Conservation (phyloP, 331 rosid species). For the Spiraea crenata region DNA sequence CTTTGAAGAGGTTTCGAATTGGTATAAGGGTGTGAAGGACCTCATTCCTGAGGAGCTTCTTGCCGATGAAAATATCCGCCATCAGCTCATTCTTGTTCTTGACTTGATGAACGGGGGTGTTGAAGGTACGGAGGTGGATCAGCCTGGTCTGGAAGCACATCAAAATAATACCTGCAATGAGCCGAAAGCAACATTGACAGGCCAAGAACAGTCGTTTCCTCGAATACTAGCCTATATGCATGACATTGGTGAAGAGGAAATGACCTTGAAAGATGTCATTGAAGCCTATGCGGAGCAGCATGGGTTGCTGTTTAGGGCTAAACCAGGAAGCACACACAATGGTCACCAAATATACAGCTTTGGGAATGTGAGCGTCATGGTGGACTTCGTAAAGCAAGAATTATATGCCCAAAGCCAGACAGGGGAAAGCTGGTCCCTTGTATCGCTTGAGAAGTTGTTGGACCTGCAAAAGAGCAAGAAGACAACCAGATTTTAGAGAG, state of each 20-base stretch:
- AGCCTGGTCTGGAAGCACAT: conserved; percentile 72
- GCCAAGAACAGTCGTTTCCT: conserved; percentile 41
- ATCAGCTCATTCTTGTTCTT: conserved; percentile 70
- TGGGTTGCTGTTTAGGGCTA: conserved; percentile 70
- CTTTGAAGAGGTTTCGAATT: conserved; percentile 78
- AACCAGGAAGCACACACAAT: conserved; percentile 72
- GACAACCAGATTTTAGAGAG: conserved; percentile 34
- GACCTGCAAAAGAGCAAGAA: conserved; percentile 69
- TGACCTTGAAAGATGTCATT: conserved; percentile 86
- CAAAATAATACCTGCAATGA: conserved; percentile 67
- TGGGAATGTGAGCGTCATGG: conserved; percentile 77
- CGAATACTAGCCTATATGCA: conserved; percentile 46
- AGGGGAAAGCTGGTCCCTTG: conserved; percentile 71
- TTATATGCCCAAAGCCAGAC: conserved; percentile 60
- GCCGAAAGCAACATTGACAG: conserved; percentile 51
- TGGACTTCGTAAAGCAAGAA: conserved; percentile 72
- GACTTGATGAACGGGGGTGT: conserved; percentile 93
- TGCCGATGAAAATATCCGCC: conserved; percentile 75
- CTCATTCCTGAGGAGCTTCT: conserved; percentile 78
- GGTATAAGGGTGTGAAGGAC: conserved; percentile 91
- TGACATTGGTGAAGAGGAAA: conserved; percentile 41
- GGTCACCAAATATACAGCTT: conserved; percentile 89
- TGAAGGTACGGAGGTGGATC: conserved; percentile 86
- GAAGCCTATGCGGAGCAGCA: conserved; percentile 83
- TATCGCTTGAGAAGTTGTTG: conserved; percentile 65